phyloP scores from a whole-genome alignment of 305 asterid species.

The Solanum hybrid region DNA sequence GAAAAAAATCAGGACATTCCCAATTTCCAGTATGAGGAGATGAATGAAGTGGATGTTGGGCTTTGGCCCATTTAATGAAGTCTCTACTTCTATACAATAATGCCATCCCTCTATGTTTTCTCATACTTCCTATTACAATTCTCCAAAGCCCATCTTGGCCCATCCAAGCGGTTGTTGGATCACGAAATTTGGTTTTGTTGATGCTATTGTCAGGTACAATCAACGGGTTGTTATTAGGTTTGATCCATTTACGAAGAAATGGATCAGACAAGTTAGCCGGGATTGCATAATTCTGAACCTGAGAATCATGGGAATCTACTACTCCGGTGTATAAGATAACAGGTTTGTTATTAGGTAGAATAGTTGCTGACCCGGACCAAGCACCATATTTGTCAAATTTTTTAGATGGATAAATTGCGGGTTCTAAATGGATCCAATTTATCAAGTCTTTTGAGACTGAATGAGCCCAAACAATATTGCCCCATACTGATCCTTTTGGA shows the following conservation, averaged over 20 bases:
- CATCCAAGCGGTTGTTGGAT: conserved; percentile 29
- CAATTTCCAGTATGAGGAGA: conserved; percentile 11
- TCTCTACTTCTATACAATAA: conserved; percentile 19
- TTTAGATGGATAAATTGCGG: conserved; percentile 21
- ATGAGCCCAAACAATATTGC: conserved; percentile 28
- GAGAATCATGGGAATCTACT: conserved; percentile 3
- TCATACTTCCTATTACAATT: conserved; percentile 11
- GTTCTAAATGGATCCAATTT: conserved; percentile 21
- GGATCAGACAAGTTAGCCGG: conserved; percentile 16
- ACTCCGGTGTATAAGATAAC: conserved; percentile 22
- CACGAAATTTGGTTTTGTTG: conserved; percentile 20
- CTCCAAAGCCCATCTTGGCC: conserved; percentile 24
- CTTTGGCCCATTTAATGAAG: conserved; percentile 19
- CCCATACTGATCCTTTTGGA: conserved; percentile 27
- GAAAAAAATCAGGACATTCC: conserved; percentile 32
- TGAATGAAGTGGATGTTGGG: conserved; percentile 18
- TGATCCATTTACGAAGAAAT: conserved; percentile 17
- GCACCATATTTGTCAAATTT: conserved; percentile 20
- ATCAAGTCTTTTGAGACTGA: conserved; percentile 24
- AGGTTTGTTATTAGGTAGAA: conserved; percentile 22
- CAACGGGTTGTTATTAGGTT: conserved; percentile 18
- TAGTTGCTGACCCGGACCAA: conserved; percentile 28
- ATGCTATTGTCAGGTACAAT: not conserved
- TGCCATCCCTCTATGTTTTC: conserved; percentile 10
- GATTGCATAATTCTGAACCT: conserved; percentile 21